Evolutionary conservation across 2,329 filamentous ascomycete genomes (phyloP), one percentile per base, ranked within the genome.

Genomic region (Bipolaris gigantea): DNA sequence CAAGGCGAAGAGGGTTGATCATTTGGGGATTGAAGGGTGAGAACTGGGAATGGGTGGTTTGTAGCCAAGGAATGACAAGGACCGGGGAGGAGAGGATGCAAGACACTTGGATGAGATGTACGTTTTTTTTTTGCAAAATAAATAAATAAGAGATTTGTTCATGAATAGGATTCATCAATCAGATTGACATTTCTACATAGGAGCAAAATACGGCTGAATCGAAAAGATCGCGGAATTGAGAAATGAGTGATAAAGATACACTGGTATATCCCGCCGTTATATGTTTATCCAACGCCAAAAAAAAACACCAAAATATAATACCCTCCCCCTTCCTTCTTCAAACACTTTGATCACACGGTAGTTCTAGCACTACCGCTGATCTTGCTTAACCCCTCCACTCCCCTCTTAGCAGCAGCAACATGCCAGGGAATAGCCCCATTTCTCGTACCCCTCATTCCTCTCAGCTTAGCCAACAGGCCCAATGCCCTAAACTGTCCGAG

Each of bases 351-450:
- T 7, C n/a, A 16, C 5, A 39, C 27, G 34, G 15, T 4, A 4
- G 13, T 4, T 27, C 13, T 16, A 38, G 36, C 16, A 47, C 49
- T 8, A 27, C 51, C 15, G 44, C 43, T 15, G 64, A 55, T 61
- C 42, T 39, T 61, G 27, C 64, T 66, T 67, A 93, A 73, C 18
- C 82, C 86, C 69, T 83, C 79, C 4, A 86, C 85, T 2, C 83
- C 88, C 74, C 87, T 88, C 73, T 88, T 82, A 2, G 86, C 89
- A 16, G 84, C 87, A 11, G 85, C 87, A 55, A 93, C 77, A 78
- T 93, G 90, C 88, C 89, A 90, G 16, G 90, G 90, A 64, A 89
- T 77, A n/a, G 85, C 80, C 15, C 76, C 76, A 66, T 86, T 85
- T 44, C 76, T 80, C 49, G 56, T 85, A 78, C 56, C 80, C 73